Percentiles rank a stretch among this genome's conserved stretches.
These are phyloP conservation scores for Saturnispora mendoncae DNA, from an alignment of 805 yeast species.

Conservation along the genomic window DNA sequence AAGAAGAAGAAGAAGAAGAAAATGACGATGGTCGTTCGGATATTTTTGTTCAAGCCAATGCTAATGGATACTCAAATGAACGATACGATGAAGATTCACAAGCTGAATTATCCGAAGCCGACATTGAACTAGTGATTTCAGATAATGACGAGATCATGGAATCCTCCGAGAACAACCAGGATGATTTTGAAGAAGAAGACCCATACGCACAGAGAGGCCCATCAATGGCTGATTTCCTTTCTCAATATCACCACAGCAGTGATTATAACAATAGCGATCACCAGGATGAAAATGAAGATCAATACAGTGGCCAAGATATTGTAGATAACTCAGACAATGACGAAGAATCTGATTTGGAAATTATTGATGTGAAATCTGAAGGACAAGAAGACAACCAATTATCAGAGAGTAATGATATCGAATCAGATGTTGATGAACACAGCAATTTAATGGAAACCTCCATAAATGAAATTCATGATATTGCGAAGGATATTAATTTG, in stretches of 20 bases:
- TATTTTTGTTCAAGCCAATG: conserved; percentile 1
- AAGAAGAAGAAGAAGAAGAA: neutral
- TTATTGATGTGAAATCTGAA: conserved; percentile 2
- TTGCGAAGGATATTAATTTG: conserved; percentile 9
- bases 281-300: conserved; percentile 3
- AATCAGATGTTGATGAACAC: no score
- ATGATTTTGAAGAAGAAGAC: conserved; percentile 4
- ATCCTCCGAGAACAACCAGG: no score
- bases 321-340: conserved; percentile 1
- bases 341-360: neutral
- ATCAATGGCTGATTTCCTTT: conserved; percentile 1
- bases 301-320: neutral
- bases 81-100: conserved; percentile 2
- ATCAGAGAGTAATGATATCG: no score
- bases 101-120: conserved; percentile 2
- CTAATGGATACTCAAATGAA: neutral
- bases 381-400: no score
- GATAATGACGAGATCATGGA: conserved; percentile 16
- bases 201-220: conserved; percentile 7
- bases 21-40: neutral
- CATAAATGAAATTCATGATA: neutral
- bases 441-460: no score
- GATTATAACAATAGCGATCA: conserved; percentile 1
- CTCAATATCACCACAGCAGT: neutral
- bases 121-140: conserved; percentile 13